phyloP scores from a whole-genome alignment of 2,329 filamentous ascomycete genomes.

The Trichoderma aggressivum region DNA sequence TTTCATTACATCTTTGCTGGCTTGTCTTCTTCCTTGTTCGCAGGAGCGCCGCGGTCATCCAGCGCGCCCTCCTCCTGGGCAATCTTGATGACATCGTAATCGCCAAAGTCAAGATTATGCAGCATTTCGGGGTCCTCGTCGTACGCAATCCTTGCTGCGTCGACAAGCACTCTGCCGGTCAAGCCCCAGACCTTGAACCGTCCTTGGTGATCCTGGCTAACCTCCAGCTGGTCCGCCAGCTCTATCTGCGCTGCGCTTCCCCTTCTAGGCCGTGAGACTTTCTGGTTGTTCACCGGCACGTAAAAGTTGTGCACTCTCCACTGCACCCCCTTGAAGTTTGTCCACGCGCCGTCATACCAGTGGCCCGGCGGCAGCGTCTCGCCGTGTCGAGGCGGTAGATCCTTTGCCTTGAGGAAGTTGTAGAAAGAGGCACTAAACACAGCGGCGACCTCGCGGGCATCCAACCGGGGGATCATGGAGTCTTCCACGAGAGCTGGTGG shows the following conservation, averaged over 20 bases:
- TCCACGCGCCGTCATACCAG: slow-evolving; percentile 87
- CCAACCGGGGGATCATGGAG: slow-evolving; percentile 72
- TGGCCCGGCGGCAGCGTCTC: slow-evolving; percentile 48
- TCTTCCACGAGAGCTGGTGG: slow-evolving; percentile 56
- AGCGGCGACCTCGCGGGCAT: slow-evolving; percentile 87
- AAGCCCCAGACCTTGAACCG: slow-evolving; percentile 90
- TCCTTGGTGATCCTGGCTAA: slow-evolving; percentile 41
- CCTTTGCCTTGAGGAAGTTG: slow-evolving; percentile 67
- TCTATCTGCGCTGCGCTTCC: slow-evolving; percentile 32
- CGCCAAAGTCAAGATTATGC: slow-evolving; percentile 53
- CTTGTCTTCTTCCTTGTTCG: slow-evolving; percentile 29
- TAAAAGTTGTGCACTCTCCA: slow-evolving; percentile 93
- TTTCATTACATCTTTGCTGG: slow-evolving; percentile 32
- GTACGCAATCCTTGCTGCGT: slow-evolving; percentile 82
- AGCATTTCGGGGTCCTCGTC: slow-evolving; percentile 81
- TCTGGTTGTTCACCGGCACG: slow-evolving; percentile 72
- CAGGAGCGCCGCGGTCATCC: slow-evolving; percentile 25
- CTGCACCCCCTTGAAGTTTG: slow-evolving; percentile 69
- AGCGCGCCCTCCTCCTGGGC: slow-evolving; percentile 46
- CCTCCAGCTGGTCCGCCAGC: slow-evolving; percentile 43
- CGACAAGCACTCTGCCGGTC: slow-evolving; percentile 87
- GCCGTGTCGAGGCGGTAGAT: slow-evolving; percentile 47
- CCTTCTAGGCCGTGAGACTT: slow-evolving; percentile 58
- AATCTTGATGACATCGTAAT: slow-evolving; percentile 48
- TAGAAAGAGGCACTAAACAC: slow-evolving; percentile 89